A percentile compares a stretch with the other conserved stretches of the same genome.
Conservation (phyloP, 164 flowering plant genomes). For the Chimonanthus salicifolius region DNA sequence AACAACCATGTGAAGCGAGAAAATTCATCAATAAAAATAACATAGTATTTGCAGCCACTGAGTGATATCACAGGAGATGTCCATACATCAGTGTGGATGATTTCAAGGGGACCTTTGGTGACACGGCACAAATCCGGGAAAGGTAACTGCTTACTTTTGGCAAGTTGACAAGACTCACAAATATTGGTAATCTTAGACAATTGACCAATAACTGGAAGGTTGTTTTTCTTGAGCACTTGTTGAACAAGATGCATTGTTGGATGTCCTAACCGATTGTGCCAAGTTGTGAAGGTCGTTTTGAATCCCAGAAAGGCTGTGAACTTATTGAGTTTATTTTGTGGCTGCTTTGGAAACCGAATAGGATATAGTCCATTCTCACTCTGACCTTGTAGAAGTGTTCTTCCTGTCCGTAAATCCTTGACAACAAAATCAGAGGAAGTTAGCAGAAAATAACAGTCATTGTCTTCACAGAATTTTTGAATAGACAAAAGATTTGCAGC, state of each 20-base stretch:
- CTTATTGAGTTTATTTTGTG: neutral
- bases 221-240: neutral
- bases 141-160: neutral
- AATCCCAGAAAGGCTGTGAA: neutral
- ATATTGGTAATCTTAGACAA: neutral
- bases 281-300: neutral
- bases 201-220: neutral
- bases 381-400: neutral
- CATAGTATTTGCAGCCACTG: neutral
- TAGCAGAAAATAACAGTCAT: neutral
- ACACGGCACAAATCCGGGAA: neutral
- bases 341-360: neutral
- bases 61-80: neutral
- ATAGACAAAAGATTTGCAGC: neutral
- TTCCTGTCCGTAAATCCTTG: neutral
- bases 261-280: slow-evolving; percentile 5
- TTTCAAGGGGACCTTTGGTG: neutral
- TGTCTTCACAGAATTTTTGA: neutral
- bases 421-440: neutral
- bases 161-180: neutral
- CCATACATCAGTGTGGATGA: slow-evolving; percentile 4
- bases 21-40: neutral
- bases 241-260: neutral
- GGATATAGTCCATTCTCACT: neutral
- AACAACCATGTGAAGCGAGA: neutral